These are phyloP conservation scores for Stachybotrys echinatus DNA, from an alignment of 2,329 filamentous ascomycete genomes.

Conservation along the genomic window DNA sequence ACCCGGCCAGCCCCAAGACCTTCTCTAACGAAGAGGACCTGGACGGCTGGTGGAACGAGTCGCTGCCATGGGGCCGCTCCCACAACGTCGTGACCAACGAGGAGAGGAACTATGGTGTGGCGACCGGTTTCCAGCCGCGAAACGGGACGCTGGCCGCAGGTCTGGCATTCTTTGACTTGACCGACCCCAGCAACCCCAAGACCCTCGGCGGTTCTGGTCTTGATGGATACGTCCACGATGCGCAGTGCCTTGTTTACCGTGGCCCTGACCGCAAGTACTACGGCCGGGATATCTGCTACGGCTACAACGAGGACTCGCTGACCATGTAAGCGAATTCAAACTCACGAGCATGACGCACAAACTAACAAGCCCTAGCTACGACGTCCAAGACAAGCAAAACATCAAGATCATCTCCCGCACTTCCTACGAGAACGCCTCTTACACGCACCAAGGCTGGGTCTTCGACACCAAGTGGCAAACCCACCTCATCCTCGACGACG, in stretches of 20 bases:
- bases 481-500: conserved; percentile 41
- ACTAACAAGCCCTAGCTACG: conserved; percentile 3
- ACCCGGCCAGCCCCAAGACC: conserved; percentile 27
- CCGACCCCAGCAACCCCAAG: conserved; percentile 41
- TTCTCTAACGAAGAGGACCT: conserved; percentile 23
- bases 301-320: conserved; percentile 34
- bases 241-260: conserved; percentile 48
- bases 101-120: conserved; percentile 36
- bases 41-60: conserved; percentile 8
- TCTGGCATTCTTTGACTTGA: conserved; percentile 34
- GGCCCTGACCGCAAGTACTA: conserved; percentile 40
- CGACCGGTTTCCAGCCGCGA: conserved; percentile 35
- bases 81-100: conserved; percentile 29
- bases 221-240: conserved; percentile 51
- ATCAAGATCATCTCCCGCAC: conserved; percentile 46
- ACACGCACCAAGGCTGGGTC: conserved; percentile 53
- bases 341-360: background rate
- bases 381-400: conserved; percentile 43
- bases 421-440: conserved; percentile 48
- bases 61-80: conserved; percentile 27
- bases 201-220: conserved; percentile 38
- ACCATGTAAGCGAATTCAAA: conserved; percentile 25
- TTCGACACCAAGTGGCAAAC: conserved; percentile 36
- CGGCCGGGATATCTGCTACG: conserved; percentile 30
- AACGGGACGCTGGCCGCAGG: conserved; percentile 36